A percentile compares a stretch with the other conserved stretches of the same genome.
Conservation (phyloP, 2,329 filamentous ascomycete genomes). For the Cladophialophora psammophila region DNA sequence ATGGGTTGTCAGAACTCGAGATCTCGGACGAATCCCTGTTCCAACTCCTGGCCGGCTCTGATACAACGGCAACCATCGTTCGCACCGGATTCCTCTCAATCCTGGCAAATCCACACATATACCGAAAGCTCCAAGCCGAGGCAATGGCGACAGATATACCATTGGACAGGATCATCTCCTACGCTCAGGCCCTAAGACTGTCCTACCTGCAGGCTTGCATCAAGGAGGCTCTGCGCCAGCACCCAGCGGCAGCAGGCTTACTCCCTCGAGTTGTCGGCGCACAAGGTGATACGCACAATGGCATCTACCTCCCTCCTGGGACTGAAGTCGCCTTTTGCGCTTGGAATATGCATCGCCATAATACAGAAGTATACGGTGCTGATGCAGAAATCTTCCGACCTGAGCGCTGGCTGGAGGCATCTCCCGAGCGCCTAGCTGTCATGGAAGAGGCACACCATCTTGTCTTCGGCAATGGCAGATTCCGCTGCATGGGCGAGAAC, state of each 20-base stretch:
- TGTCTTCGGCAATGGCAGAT: constrained; percentile 19
- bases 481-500: constrained; percentile 17
- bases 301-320: constrained; percentile 27
- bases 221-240: constrained; percentile 47
- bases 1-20: constrained; percentile 31
- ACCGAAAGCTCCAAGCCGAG: constrained; percentile 36
- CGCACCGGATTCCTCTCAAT: constrained; percentile 33
- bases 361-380: constrained; percentile 15
- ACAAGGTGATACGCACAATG: constrained; percentile 30
- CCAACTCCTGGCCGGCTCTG: constrained; percentile 35
- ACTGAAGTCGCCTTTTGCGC: constrained; percentile 28
- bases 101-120: constrained; percentile 30
- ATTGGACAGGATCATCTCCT: constrained; percentile 29
- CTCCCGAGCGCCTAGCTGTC: constrained; percentile 8
- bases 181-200: constrained; percentile 36
- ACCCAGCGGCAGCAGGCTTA: constrained; percentile 38
- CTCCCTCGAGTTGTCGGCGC: constrained; percentile 39
- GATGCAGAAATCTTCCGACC: constrained; percentile 19
- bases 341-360: constrained; percentile 15
- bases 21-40: constrained; percentile 33
- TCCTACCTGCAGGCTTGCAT: constrained; percentile 42
- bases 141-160: constrained; percentile 22
- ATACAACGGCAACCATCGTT: constrained; percentile 33
- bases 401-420: constrained; percentile 19
- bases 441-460: constrained; percentile 26